phyloP scores from a whole-genome alignment of 495 filamentous ascomycete species.

The Jackrogersella multiformis region DNA sequence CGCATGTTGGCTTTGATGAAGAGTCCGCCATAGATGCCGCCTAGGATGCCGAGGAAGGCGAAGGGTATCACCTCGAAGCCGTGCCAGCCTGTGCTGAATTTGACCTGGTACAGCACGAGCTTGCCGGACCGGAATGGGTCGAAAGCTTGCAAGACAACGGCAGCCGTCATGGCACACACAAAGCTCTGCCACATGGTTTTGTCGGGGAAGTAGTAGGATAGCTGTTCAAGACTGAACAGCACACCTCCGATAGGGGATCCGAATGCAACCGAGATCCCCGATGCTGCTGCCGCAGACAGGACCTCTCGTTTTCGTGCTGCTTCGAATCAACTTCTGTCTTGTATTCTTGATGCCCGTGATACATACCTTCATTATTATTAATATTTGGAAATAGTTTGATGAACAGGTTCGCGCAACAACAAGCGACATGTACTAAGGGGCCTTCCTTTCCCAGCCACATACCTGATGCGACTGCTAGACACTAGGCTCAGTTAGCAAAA shows the following conservation, averaged over 20 bases:
- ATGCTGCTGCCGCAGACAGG: slow-evolving; percentile 91
- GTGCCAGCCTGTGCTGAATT: slow-evolving; percentile 92
- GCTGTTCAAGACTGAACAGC: slow-evolving; percentile 92
- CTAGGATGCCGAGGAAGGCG: slow-evolving; percentile 83
- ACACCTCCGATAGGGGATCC: slow-evolving; percentile 95
- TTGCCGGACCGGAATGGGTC: slow-evolving; percentile 97
- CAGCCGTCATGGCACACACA: slow-evolving; percentile 97
- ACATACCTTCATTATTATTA: slow-evolving; percentile 84
- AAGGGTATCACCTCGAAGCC: slow-evolving; percentile 94
- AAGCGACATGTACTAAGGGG: slow-evolving; percentile 95
- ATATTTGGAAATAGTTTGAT: slow-evolving; percentile 89
- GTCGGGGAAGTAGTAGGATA: slow-evolving; percentile 98
- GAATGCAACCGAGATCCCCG: slow-evolving; percentile 96
- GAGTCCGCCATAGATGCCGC: slow-evolving; percentile 90
- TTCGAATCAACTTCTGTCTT: slow-evolving; percentile 28
- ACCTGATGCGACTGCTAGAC: slow-evolving; percentile 92
- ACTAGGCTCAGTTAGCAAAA: slow-evolving; percentile 60
- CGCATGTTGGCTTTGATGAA: slow-evolving; percentile 96
- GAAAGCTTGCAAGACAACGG: slow-evolving; percentile 88
- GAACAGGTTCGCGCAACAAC: slow-evolving; percentile 94
- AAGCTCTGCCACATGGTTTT: slow-evolving; percentile 99
- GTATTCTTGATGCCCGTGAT: neutral
- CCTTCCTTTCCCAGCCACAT: slow-evolving; percentile 99
- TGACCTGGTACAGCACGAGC: slow-evolving; percentile 95
- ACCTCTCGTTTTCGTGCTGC: slow-evolving; percentile 93